Evolutionary conservation across 2,329 filamentous ascomycete genomes (phyloP).

Genomic region (Pestalotiopsis sp.): DNA sequence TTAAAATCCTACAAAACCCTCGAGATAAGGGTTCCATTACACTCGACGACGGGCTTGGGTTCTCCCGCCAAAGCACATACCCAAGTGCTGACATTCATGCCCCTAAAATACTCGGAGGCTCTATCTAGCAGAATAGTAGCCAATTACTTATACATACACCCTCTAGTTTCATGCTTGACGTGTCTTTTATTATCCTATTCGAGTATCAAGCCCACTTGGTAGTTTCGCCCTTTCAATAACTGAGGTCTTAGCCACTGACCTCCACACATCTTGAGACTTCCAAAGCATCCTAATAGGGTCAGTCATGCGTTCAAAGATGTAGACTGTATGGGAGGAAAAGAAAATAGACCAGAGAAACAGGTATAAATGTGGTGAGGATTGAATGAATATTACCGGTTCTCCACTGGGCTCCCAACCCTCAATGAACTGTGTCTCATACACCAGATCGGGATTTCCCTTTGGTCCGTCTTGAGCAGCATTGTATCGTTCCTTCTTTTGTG

Average conservation of each 20-base stretch:
- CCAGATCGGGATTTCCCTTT: constrained; percentile 63
- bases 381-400: constrained; percentile 50
- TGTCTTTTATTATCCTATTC: not conserved
- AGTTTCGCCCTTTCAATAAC: not conserved
- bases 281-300: constrained; percentile 59
- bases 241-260: constrained; percentile 25
- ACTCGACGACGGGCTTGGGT: not conserved
- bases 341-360: not conserved
- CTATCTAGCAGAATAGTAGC: not conserved
- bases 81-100: not conserved
- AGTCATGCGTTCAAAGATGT: constrained; percentile 16
- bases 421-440: constrained; percentile 67
- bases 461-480: constrained; percentile 29
- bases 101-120: not conserved
- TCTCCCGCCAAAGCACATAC: not conserved
- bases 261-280: constrained; percentile 63
- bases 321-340: not conserved
- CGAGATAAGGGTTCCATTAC: not conserved
- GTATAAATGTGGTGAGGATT: not conserved
- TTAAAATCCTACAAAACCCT: not conserved
- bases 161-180: not conserved
- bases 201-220: not conserved
- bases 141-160: not conserved
- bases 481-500: constrained; percentile 58
- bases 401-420: constrained; percentile 72